Percentiles rank a stretch among this genome's conserved stretches.
These are phyloP conservation scores for Gamarada debralockiae DNA, from an alignment of 495 filamentous ascomycete genomes.

Conservation along the genomic window DNA sequence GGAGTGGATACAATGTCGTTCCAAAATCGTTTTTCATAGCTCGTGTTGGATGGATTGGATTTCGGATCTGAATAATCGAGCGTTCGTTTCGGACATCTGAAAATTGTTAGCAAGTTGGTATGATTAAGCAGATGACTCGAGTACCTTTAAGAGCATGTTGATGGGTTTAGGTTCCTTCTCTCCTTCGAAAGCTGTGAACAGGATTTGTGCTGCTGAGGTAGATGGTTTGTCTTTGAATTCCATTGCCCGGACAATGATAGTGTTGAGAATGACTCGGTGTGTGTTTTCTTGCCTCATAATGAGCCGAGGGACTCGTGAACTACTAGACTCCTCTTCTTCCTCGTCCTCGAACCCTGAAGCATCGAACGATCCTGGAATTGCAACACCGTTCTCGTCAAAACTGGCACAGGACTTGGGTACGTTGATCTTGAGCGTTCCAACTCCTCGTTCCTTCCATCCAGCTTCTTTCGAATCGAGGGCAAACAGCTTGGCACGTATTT, in stretches of 20 bases:
- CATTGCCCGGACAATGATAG: slow-evolving; percentile 68
- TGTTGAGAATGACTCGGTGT: slow-evolving; percentile 83
- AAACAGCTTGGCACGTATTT: slow-evolving; percentile 72
- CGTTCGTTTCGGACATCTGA: slow-evolving; percentile 25
- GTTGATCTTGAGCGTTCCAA: slow-evolving; percentile 82
- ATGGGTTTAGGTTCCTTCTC: slow-evolving; percentile 44
- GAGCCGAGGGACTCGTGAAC: slow-evolving; percentile 54
- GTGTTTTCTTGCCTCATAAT: slow-evolving; percentile 87
- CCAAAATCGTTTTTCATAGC: slow-evolving; percentile 10
- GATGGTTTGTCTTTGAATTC: slow-evolving; percentile 65
- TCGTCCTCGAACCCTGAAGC: slow-evolving; percentile 43
- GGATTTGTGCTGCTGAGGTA: slow-evolving; percentile 47
- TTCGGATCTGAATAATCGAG: slow-evolving; percentile 23
- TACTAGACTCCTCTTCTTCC: slow-evolving; percentile 20
- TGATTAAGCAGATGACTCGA: not conserved
- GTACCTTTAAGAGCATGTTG: slow-evolving; percentile 70
- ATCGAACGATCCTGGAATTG: slow-evolving; percentile 42
- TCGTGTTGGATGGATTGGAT: slow-evolving; percentile 26
- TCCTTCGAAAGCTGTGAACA: slow-evolving; percentile 57
- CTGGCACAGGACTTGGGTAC: slow-evolving; percentile 47
- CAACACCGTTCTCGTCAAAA: slow-evolving; percentile 40
- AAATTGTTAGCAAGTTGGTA: slow-evolving; percentile 7
- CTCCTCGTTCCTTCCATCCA: slow-evolving; percentile 82
- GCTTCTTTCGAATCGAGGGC: slow-evolving; percentile 57
- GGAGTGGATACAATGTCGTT: not conserved